Conservation (phyloP, 2,329 filamentous ascomycete genomes). For the Colletotrichum sp. region DNA sequence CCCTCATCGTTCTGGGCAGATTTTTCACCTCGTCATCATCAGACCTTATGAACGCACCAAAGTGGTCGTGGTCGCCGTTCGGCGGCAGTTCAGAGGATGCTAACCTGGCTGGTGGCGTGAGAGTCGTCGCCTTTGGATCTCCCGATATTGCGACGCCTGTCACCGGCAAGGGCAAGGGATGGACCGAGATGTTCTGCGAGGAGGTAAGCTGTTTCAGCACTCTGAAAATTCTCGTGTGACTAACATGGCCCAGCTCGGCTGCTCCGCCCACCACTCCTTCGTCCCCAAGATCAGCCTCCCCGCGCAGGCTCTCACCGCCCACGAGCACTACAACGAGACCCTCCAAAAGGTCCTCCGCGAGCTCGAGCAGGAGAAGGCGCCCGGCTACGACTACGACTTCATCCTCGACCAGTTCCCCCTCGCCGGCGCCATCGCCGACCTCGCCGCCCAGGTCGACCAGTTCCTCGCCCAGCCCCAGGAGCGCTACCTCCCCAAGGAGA, state of each 20-base stretch:
- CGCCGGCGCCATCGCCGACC: slow-evolving; percentile 41
- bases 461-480: slow-evolving; percentile 48
- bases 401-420: slow-evolving; percentile 47
- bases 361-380: slow-evolving; percentile 33
- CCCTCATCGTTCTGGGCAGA: slow-evolving; percentile 29
- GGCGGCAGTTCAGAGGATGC: not conserved
- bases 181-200: slow-evolving; percentile 55
- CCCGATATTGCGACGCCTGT: slow-evolving; percentile 46
- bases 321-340: slow-evolving; percentile 55
- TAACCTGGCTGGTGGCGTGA: slow-evolving; percentile 38
- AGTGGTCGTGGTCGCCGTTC: slow-evolving; percentile 18
- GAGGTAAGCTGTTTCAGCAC: slow-evolving; percentile 38
- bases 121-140: slow-evolving; percentile 57
- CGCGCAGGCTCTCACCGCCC: slow-evolving; percentile 58
- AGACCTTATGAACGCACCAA: not conserved
- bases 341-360: slow-evolving; percentile 36
- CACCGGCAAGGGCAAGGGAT: slow-evolving; percentile 35
- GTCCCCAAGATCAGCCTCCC: slow-evolving; percentile 48
- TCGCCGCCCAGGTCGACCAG: slow-evolving; percentile 46
- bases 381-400: slow-evolving; percentile 50
- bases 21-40: slow-evolving; percentile 25
- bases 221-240: not conserved
- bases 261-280: slow-evolving; percentile 50
- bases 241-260: slow-evolving; percentile 44
- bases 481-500: slow-evolving; percentile 45